Evolutionary conservation across 257 asterid species (phyloP), one percentile per base, ranked within the genome.

Genomic region (Echium plantagineum): DNA sequence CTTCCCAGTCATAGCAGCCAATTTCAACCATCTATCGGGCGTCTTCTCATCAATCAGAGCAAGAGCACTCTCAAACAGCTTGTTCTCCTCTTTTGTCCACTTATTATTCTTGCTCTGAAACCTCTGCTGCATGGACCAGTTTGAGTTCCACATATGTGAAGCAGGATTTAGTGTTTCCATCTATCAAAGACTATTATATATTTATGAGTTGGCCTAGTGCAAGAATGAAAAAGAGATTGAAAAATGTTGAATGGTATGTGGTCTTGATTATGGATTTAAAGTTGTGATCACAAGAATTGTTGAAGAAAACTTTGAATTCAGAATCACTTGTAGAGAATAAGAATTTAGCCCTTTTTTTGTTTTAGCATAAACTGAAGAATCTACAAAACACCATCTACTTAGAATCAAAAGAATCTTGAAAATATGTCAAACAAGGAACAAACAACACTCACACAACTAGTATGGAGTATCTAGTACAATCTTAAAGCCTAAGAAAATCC

Each of bases 51-150:
- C 95, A 58, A 72, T 74, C 19, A 77, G 21, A 17, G 91, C 97
- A 7, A 89, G 80, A 17, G 94, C 95, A 38, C 72, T 78, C 74
- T 89, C 97, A 51, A 89, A 89, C 63, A 3, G 63, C 84, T 82
- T 76, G 85, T 89, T 89, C 77, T 89, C 95, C 65, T 86, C 94
- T 66, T 75, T 68, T 5, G 87, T 86, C 95, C 97, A 89, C 65
- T 53, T 30, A 3, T 77, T 66, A 63, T 68, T 73, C 57, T 70
- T 66, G 1, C 74, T 67, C 56, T 72, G 68, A 20, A 66, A 73
- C 56, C 74, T 69, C 53, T 72, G 68, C 21, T 68, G 75, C 53
- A 79, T 63, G 13, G 71, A 64, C 79, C 81, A 63, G 26, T 71
- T 66, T 17, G 85, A 70, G 55, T 68, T 71, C 59, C 70, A 55